Conservation (phyloP, 1,139 yeast species). For the Sugiyamaella grinbergsii region DNA sequence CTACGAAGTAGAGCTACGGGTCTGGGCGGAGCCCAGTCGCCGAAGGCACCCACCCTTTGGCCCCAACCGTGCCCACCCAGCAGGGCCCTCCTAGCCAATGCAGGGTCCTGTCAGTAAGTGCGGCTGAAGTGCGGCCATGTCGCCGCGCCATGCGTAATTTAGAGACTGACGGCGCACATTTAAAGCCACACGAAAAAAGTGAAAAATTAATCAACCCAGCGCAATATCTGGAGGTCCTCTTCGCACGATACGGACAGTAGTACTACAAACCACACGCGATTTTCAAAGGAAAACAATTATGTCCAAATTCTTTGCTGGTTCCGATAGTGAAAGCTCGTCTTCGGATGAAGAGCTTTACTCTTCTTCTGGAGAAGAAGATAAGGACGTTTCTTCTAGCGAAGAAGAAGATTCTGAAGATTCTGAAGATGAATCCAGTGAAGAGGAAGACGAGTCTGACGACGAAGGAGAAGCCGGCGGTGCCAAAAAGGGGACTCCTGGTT, state of each 20-base stretch:
- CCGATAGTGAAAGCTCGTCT: slow-evolving; percentile 17
- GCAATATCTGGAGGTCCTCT: background rate
- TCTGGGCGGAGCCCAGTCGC: slow-evolving; percentile 14
- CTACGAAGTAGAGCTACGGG: no score
- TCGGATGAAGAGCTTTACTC: slow-evolving; percentile 22
- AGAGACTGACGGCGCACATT: slow-evolving; percentile 14
- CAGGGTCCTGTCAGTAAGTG: no score
- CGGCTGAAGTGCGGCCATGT: background rate
- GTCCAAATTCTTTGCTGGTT: slow-evolving; percentile 24
- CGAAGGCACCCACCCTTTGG: background rate
- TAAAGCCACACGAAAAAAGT: slow-evolving; percentile 13
- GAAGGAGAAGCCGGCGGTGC: slow-evolving; percentile 45
- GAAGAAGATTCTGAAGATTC: slow-evolving; percentile 25
- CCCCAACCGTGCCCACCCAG: background rate
- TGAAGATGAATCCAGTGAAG: slow-evolving; percentile 32
- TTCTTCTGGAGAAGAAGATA: slow-evolving; percentile 17
- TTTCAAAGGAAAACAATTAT: slow-evolving; percentile 9
- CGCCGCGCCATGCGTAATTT: slow-evolving; percentile 15
- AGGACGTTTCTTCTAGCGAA: slow-evolving; percentile 17
- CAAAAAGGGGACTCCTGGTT: slow-evolving; percentile 51
- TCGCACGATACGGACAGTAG: slow-evolving; percentile 3
- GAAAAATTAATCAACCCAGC: slow-evolving; percentile 13
- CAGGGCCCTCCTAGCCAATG: background rate
- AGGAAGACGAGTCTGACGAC: slow-evolving; percentile 41
- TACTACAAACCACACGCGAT: slow-evolving; percentile 4